Evolutionary conservation across 208 protist species (phyloP), one percentile per base, ranked within the genome.

Genomic region (Borovskyia barvae): DNA sequence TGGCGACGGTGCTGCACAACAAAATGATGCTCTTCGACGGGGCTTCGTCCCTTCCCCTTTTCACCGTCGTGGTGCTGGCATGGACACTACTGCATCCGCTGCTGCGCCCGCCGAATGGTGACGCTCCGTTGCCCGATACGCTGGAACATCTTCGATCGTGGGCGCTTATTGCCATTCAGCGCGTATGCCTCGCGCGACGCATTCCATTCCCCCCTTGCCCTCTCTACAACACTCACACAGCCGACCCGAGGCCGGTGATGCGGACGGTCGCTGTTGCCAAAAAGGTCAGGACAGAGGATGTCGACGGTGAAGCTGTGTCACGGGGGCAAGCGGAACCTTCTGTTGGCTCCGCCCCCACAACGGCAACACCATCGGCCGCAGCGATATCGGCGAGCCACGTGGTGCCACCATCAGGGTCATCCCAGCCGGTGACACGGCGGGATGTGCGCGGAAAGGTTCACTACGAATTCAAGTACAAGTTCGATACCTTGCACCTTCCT

Each of bases 1-100:
- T 85, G 40, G 49, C 61, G 2, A 62, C 63, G 17, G 66, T 73
- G 25, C 43, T 87, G 46, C 71, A 77, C 63, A 47, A 66, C 5
- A 79, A 76, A 53, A 76, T 91, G 65, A 55, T 72, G 26, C 62
- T 50, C 12, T 85, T 86, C 39, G 65, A 80, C 30, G 49, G 45
- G 12, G 60, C 63, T n/a, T 57, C 75, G 11, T 39, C 41, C 4
- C 69, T 86, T 0, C 40, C 84, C 1, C 40, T 72, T 3, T 62
- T 65, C 20, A 20, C 52, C 17, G 42, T 91, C 3, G 50, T 67
- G 40, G 22, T 41, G 15, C 40, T 76, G n/a, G 76, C 64, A 52
- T 87, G 80, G 84, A 58, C 68, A 41, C 46, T 83, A 28, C 48
- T 86, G 24, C 53, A 71, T 30, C 75, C 80, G 6, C 49, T 62